These are phyloP conservation scores for Auxenochlorella protothecoides DNA, from an alignment of 139 green algal species.

Conservation along the genomic window DNA sequence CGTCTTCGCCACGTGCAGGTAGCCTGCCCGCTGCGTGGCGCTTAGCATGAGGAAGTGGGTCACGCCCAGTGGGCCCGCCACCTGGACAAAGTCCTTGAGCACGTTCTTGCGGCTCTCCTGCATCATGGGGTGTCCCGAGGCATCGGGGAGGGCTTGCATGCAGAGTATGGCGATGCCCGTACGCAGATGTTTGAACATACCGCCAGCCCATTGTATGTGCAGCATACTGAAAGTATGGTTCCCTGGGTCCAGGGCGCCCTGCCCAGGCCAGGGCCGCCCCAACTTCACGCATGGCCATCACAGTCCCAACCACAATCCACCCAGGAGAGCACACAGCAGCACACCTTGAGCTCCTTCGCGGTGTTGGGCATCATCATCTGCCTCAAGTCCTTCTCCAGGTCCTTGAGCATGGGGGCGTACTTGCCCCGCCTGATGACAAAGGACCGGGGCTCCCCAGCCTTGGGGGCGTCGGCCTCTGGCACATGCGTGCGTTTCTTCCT, in stretches of 20 bases:
- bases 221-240: too few relatives aligned
- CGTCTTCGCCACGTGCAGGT: conserved; percentile 77
- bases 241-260: too few relatives aligned
- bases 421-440: conserved; percentile 82
- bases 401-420: conserved; percentile 50
- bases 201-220: too few relatives aligned
- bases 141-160: too few relatives aligned
- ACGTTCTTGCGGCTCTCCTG: conserved; percentile 72
- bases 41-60: conserved; percentile 92
- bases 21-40: conserved; percentile 66
- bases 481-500: conserved; percentile 79
- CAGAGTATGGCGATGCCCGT: too few relatives aligned
- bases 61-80: conserved; percentile 88
- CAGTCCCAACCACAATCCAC: too few relatives aligned
- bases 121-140: too few relatives aligned
- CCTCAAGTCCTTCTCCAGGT: conserved; percentile 79
- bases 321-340: background rate
- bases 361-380: conserved; percentile 92
- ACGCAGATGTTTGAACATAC: too few relatives aligned
- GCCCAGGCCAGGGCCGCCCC: too few relatives aligned
- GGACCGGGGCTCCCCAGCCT: conserved; percentile 56
- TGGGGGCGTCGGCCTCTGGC: conserved; percentile 31
- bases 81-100: conserved; percentile 93
- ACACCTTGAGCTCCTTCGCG: conserved; percentile 67
- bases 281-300: too few relatives aligned